Base-by-base conservation (phyloP, 345 rosid species). In the Populus tremula region DNA sequence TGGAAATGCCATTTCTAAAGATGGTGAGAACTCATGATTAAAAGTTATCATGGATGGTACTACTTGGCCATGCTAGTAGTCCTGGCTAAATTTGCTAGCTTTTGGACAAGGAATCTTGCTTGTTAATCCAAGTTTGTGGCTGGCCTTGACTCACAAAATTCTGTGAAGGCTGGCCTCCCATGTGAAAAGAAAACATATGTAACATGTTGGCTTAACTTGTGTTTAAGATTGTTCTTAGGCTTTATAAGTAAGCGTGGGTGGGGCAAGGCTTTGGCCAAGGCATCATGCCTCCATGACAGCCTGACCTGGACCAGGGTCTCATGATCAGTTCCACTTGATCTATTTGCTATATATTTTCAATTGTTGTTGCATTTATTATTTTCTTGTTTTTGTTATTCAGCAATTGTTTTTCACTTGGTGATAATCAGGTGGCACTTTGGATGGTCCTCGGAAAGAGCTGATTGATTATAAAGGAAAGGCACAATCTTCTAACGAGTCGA, bases 1-100 rank as follows among this genome's bases (percentile, higher is more conserved):
- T 59, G 98, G 96, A 84, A 92, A 89, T 75, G 72, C 85, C 66
- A 76, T 88, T 76, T 86, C 91, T 2, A 90, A 86, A 86, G 98
- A 94, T 85, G 97, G 98, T 92, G 83, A 78, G 47, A 43, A 17
- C 38, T 74, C 59, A 54, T 54, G 20, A 70, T 71, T 54, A 64
- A 70, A 56, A 36, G 71, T 76, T 50, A 71, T 50, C 17, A 50
- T 64, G 33, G 76, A 49, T 21, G 25, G 18, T n/a, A 38, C 39
- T 10, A 20, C 25, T 13, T 36, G 53, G 17, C 41, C 45, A 39
- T 68, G 38, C 50, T 18, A 33, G 63, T 9, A 21, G 39, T 16
- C 18, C 25, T 53, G 12, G 67, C 53, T 53, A 9, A 62, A 56
- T 43, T 67, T 56, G 38, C 27, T 27, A 56, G 43, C 13, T 49